These are phyloP conservation scores for Lentinula sp. DNA, from an alignment of 768 basidiomycete genomes.

Conservation along the genomic window DNA sequence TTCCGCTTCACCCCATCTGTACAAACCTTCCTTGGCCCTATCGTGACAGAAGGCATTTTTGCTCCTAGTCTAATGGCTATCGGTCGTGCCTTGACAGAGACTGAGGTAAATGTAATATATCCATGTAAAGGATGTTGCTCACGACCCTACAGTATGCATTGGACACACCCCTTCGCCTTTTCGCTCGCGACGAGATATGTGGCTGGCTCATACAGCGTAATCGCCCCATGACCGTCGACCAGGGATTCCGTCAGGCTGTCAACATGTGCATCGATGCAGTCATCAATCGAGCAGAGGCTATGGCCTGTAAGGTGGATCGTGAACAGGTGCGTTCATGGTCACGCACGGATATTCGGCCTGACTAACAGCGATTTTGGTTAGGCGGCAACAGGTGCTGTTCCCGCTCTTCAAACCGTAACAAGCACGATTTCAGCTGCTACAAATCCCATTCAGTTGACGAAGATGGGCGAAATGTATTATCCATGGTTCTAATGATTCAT, in stretches of 20 bases:
- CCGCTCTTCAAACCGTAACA: slow-evolving; percentile 76
- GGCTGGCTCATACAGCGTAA: slow-evolving; percentile 61
- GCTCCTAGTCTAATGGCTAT: slow-evolving; percentile 88
- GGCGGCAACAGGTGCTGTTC: slow-evolving; percentile 26
- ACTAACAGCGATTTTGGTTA: slow-evolving; percentile 8
- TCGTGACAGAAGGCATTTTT: slow-evolving; percentile 86
- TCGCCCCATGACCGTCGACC: slow-evolving; percentile 52
- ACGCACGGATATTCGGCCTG: not conserved
- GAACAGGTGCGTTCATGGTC: slow-evolving; percentile 53
- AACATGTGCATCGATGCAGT: slow-evolving; percentile 59
- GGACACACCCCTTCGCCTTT: slow-evolving; percentile 87
- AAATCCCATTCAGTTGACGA: slow-evolving; percentile 77
- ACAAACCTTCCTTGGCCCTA: slow-evolving; percentile 85
- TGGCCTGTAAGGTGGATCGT: slow-evolving; percentile 84
- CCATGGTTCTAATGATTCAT: slow-evolving; percentile 66
- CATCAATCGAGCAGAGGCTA: slow-evolving; percentile 72
- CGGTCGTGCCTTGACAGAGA: slow-evolving; percentile 82
- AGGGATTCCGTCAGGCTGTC: slow-evolving; percentile 47
- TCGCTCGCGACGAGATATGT: slow-evolving; percentile 89
- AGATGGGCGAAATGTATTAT: slow-evolving; percentile 79
- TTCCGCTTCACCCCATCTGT: slow-evolving; percentile 98
- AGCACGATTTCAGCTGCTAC: slow-evolving; percentile 82
- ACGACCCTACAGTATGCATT: slow-evolving; percentile 65
- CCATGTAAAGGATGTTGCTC: slow-evolving; percentile 6
- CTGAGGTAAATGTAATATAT: slow-evolving; percentile 55